These are phyloP conservation scores for Cercospora beticola DNA, from an alignment of 2,329 filamentous ascomycete genomes.

Conservation along the genomic window DNA sequence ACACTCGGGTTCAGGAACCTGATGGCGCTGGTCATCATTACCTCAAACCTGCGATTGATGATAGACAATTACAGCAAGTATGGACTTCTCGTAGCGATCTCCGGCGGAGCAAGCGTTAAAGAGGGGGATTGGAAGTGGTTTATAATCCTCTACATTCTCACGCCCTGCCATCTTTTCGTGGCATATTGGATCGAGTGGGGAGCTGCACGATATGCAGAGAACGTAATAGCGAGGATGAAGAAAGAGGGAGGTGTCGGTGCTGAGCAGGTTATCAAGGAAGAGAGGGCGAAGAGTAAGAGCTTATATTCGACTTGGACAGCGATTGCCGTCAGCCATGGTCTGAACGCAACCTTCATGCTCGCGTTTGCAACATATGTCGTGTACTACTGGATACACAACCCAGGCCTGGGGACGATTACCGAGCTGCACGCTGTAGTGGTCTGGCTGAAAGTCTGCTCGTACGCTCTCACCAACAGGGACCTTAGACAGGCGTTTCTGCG, in stretches of 20 bases:
- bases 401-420: constrained; percentile 85
- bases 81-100: constrained; percentile 87
- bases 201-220: constrained; percentile 75
- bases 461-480: constrained; percentile 94
- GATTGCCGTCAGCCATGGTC: constrained; percentile 63
- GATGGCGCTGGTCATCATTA: constrained; percentile 90
- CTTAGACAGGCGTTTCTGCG: constrained; percentile 80
- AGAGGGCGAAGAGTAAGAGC: constrained; percentile 37
- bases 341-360: constrained; percentile 82
- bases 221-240: constrained; percentile 59
- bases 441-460: constrained; percentile 93
- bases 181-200: constrained; percentile 86
- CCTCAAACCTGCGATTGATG: constrained; percentile 88
- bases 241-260: constrained; percentile 36
- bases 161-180: constrained; percentile 85
- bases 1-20: constrained; percentile 94
- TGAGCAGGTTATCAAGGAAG: constrained; percentile 56
- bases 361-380: constrained; percentile 77
- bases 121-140: constrained; percentile 33
- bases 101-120: constrained; percentile 52
- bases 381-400: constrained; percentile 89
- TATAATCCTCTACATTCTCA: constrained; percentile 72
- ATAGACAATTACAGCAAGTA: constrained; percentile 99
- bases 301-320: constrained; percentile 71
- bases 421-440: constrained; percentile 92